These are phyloP conservation scores for Posidonia oceanica DNA, from an alignment of 116 monocot genomes.

Conservation along the genomic window DNA sequence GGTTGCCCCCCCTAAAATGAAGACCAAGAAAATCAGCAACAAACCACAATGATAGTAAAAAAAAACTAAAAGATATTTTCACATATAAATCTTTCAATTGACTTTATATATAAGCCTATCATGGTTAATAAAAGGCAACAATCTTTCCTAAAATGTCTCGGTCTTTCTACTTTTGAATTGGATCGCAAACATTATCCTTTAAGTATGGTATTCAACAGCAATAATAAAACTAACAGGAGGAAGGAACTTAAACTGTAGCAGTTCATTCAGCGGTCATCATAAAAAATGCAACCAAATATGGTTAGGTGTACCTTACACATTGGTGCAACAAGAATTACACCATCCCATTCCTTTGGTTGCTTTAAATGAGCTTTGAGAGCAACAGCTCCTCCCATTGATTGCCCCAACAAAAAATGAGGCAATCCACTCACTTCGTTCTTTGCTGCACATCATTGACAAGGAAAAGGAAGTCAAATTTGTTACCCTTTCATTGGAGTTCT, in stretches of 20 bases:
- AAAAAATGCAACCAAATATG: not conserved
- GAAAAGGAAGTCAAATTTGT: not conserved
- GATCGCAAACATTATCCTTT: too few relatives aligned
- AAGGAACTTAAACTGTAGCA: too few relatives aligned
- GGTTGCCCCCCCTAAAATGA: too few relatives aligned
- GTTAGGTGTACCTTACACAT: slow-evolving; percentile 75
- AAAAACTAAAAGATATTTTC: too few relatives aligned
- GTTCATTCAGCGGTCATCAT: too few relatives aligned
- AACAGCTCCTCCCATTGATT: slow-evolving; percentile 96
- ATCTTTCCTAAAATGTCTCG: too few relatives aligned
- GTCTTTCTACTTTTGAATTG: too few relatives aligned
- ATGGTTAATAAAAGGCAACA: too few relatives aligned
- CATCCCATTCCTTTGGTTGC: slow-evolving; percentile 77
- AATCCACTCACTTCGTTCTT: slow-evolving; percentile 36
- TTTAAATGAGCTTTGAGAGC: slow-evolving; percentile 79
- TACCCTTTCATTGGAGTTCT: not conserved
- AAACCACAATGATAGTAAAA: too few relatives aligned
- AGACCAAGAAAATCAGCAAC: too few relatives aligned
- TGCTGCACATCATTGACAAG: slow-evolving; percentile 19
- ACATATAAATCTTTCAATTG: too few relatives aligned
- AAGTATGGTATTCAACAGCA: not conserved
- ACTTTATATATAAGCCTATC: too few relatives aligned
- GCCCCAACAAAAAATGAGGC: slow-evolving; percentile 69
- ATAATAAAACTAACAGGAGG: not conserved
- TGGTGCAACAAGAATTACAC: slow-evolving; percentile 79